Base-by-base conservation (phyloP, 345 rosid genomes). In the Hibiscus tridactylites region DNA sequence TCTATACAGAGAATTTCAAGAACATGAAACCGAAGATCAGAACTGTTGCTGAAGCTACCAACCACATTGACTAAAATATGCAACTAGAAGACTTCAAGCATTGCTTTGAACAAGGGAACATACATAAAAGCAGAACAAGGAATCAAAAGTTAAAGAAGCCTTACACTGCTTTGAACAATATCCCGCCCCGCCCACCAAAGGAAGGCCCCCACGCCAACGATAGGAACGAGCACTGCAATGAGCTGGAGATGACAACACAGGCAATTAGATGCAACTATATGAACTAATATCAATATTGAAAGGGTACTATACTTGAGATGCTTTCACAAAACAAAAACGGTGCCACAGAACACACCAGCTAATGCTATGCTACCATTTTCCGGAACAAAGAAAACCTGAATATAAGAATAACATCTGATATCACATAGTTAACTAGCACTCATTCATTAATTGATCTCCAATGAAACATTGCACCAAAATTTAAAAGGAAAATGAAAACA, bases 111-210 rank as follows among this genome's bases (percentile, higher is more conserved):
- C 33, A 71, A 71, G 28, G 28, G 12, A 2, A 8, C 3, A 42
- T 13, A 37, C 1, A 3, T 21, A 35, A 15, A 59, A 26, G 31
- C 56, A 19, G 39, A 58, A 42, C 13, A 60, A 75, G 42, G 28
- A 19, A 78, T 6, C 2, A 66, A 68, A 76, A 53, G 28, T 9
- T 29, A 33, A 56, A 71, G 70, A 54, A 82, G 67, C 50, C 91
- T 83, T 68, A 91, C 96, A 73, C 73, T 80, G 86, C 90, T 84
- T 76, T 88, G 91, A 71, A 91, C 85, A 9, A 88, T 88, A 80
- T 91, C 98, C 72, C 82, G 86, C 64, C 90, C 87, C 19, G 92
- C 97, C 97, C 97, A 94, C 98, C 98, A 94, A 9, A 94, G 78
- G 73, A 94, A 90, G 52, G 88, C 96, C 65, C 96, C 97, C 69